Evolutionary conservation across 2,329 filamentous ascomycete species (phyloP).

Genomic region (Ascochyta lentis): DNA sequence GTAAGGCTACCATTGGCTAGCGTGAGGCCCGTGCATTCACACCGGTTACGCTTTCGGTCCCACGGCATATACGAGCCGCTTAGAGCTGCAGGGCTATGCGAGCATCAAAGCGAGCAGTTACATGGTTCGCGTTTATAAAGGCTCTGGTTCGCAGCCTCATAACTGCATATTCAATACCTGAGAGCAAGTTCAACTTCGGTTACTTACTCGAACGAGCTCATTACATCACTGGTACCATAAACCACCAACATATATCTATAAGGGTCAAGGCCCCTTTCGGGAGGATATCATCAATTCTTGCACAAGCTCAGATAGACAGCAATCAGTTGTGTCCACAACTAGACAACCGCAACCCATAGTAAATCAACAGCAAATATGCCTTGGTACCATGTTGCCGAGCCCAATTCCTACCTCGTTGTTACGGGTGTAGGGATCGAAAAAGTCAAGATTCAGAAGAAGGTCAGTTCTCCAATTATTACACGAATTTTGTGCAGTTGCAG

Average conservation of each 20-base stretch:
- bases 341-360: not conserved
- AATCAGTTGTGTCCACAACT: not conserved
- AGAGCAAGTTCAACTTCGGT: not conserved
- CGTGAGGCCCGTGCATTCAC: conserved; percentile 3
- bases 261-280: not conserved
- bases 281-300: not conserved
- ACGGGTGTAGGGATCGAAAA: conserved; percentile 78
- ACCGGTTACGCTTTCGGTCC: conserved; percentile 16
- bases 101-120: not conserved
- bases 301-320: not conserved
- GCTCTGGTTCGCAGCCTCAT: not conserved
- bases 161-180: not conserved
- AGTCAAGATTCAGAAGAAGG: conserved; percentile 80
- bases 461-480: conserved; percentile 43
- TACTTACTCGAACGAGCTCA: not conserved
- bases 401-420: conserved; percentile 86
- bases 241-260: not conserved
- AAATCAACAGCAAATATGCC: conserved; percentile 40
- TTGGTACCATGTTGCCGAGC: conserved; percentile 73
- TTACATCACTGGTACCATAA: not conserved
- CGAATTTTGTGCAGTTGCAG: not conserved
- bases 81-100: conserved; percentile 1
- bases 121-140: not conserved
- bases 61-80: not conserved
- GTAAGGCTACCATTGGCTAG: conserved; percentile 1